Evolutionary conservation across 495 filamentous ascomycete species (phyloP).

Genomic region (Lepraria neglecta): DNA sequence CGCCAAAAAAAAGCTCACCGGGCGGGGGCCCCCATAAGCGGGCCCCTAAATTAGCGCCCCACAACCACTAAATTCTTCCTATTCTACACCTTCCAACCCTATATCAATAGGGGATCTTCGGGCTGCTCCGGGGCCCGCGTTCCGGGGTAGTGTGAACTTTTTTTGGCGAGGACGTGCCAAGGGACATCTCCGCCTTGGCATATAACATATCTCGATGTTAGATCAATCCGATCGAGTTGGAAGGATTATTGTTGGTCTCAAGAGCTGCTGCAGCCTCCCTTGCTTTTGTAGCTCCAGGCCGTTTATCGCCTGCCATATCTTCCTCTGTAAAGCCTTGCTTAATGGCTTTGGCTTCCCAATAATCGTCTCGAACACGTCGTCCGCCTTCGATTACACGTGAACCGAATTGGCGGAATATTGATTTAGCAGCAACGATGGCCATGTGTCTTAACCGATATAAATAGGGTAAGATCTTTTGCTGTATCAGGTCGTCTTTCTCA

Average conservation of each 20-base stretch:
- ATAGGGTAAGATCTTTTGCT: constrained; percentile 92
- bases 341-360: constrained; percentile 93
- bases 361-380: constrained; percentile 89
- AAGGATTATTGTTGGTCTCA: constrained; percentile 36
- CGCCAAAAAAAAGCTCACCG: too few species aligned
- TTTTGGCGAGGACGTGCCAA: too few species aligned
- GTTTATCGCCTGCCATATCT: constrained; percentile 91
- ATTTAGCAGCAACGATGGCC: constrained; percentile 92
- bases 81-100: too few species aligned
- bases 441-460: constrained; percentile 97
- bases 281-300: constrained; percentile 83
- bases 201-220: constrained; percentile 72
- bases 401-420: constrained; percentile 98
- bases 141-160: too few species aligned
- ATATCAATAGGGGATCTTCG: too few species aligned
- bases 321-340: constrained; percentile 99
- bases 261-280: constrained; percentile 70
- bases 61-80: too few species aligned
- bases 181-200: constrained; percentile 51
- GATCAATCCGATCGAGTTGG: constrained; percentile 44
- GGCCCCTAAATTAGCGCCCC: too few species aligned
- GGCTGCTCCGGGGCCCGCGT: too few species aligned
- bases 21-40: too few species aligned
- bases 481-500: constrained; percentile 94
- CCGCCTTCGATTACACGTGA: constrained; percentile 87